A percentile compares a stretch with the other conserved stretches of the same genome.
Evolutionary conservation across 2,329 filamentous ascomycete genomes (phyloP).

Genomic region (Fusarium coicis): DNA sequence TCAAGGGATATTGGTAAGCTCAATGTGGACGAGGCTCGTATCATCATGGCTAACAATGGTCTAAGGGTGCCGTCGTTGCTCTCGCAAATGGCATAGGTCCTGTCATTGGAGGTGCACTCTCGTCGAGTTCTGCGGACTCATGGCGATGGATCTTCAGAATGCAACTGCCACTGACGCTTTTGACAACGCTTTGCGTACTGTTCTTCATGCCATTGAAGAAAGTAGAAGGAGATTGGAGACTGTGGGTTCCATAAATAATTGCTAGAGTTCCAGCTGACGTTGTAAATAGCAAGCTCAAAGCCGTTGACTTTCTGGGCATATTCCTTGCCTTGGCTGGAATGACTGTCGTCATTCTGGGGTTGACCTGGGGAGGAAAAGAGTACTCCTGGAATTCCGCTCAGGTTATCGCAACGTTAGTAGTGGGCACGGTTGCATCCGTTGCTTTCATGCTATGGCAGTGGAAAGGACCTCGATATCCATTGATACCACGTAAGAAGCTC

Average conservation of each 20-base stretch:
- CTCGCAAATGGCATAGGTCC: slow-evolving; percentile 66
- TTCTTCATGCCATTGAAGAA: slow-evolving; percentile 68
- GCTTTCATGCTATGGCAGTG: slow-evolving; percentile 65
- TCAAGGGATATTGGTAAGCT: slow-evolving; percentile 67
- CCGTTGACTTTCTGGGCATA: slow-evolving; percentile 62
- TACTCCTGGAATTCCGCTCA: slow-evolving; percentile 66
- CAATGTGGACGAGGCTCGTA: accelerated
- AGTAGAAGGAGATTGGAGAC: slow-evolving; percentile 62
- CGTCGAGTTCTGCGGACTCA: slow-evolving; percentile 56
- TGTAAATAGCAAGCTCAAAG: slow-evolving; percentile 55
- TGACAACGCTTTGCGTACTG: slow-evolving; percentile 59
- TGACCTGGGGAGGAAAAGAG: slow-evolving; percentile 70
- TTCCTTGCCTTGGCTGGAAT: slow-evolving; percentile 58
- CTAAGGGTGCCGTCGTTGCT: slow-evolving; percentile 60
- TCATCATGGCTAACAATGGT: neutral
- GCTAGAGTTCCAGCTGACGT: neutral
- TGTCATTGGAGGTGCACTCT: slow-evolving; percentile 63
- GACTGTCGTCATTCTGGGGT: slow-evolving; percentile 58
- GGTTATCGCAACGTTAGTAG: slow-evolving; percentile 64
- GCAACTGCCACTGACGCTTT: slow-evolving; percentile 62
- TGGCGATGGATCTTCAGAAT: slow-evolving; percentile 66
- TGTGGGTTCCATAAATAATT: slow-evolving; percentile 41
- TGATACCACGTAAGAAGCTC: slow-evolving; percentile 54
- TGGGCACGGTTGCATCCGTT: slow-evolving; percentile 59
- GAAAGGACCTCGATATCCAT: slow-evolving; percentile 59